Evolutionary conservation across 495 filamentous ascomycete genomes (phyloP).

Genomic region (Tuber microsphaerosporum): DNA sequence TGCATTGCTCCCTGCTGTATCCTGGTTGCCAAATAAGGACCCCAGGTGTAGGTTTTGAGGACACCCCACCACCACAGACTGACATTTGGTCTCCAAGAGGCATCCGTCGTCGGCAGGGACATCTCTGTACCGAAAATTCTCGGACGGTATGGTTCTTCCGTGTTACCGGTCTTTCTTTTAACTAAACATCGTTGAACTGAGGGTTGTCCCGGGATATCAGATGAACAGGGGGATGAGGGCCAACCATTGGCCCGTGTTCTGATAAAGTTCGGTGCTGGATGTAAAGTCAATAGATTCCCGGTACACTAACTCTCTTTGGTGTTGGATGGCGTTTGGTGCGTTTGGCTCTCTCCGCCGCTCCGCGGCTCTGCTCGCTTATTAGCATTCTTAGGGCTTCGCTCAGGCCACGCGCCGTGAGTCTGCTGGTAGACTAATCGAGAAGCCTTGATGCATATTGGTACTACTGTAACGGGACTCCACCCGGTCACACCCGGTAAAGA

Average conservation of each 20-base stretch:
- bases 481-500: background rate
- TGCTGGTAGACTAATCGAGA: background rate
- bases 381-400: background rate
- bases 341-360: background rate
- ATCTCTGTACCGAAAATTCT: no score
- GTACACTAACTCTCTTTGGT: no score
- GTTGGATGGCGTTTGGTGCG: background rate
- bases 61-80: background rate
- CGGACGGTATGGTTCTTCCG: no score
- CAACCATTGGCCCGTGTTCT: background rate
- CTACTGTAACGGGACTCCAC: background rate
- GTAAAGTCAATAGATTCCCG: no score
- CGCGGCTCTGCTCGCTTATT: background rate
- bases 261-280: background rate
- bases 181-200: background rate
- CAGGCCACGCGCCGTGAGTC: background rate
- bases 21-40: background rate
- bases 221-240: background rate
- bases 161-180: no score
- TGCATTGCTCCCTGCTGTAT: background rate
- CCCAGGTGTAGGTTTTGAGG: background rate
- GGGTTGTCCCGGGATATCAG: background rate
- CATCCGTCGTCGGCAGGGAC: background rate
- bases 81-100: background rate
- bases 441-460: background rate